Evolutionary conservation across 2,329 filamentous ascomycete genomes (phyloP).

Genomic region (Periconia macrospinosa): DNA sequence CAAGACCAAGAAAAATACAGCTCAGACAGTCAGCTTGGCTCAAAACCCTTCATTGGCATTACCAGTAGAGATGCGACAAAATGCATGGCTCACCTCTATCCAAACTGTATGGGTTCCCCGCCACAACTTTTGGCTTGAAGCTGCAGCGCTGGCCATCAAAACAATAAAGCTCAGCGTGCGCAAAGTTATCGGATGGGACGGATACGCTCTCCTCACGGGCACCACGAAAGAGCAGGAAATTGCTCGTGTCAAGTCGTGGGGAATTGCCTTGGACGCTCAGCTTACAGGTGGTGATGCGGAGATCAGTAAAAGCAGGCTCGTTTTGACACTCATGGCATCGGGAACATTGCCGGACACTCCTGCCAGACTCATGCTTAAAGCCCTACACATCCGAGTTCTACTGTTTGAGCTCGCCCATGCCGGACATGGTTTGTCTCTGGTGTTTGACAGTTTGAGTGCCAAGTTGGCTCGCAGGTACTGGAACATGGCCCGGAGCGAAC

Average conservation of each 20-base stretch:
- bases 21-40: slow-evolving; percentile 43
- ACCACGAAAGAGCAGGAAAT: slow-evolving; percentile 82
- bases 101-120: slow-evolving; percentile 90
- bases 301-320: slow-evolving; percentile 82
- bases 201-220: slow-evolving; percentile 78
- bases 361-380: slow-evolving; percentile 83
- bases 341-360: slow-evolving; percentile 84
- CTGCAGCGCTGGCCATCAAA: slow-evolving; percentile 77
- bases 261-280: slow-evolving; percentile 90
- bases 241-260: slow-evolving; percentile 87
- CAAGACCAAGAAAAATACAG: slow-evolving; percentile 54
- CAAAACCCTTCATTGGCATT: slow-evolving; percentile 73
- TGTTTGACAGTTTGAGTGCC: slow-evolving; percentile 70
- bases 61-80: slow-evolving; percentile 80
- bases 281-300: slow-evolving; percentile 87
- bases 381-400: slow-evolving; percentile 86
- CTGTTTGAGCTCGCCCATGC: slow-evolving; percentile 75
- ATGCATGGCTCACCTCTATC: slow-evolving; percentile 90
- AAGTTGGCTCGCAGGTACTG: slow-evolving; percentile 76
- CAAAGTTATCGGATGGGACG: slow-evolving; percentile 73
- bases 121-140: slow-evolving; percentile 83
- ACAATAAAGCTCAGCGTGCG: slow-evolving; percentile 79
- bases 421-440: slow-evolving; percentile 64
- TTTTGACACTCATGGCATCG: slow-evolving; percentile 84
- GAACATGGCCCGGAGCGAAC: slow-evolving; percentile 74